Evolutionary conservation across 306 rosid species (phyloP), one percentile per base, ranked within the genome.

Genomic region (Ochetophila trinervis): DNA sequence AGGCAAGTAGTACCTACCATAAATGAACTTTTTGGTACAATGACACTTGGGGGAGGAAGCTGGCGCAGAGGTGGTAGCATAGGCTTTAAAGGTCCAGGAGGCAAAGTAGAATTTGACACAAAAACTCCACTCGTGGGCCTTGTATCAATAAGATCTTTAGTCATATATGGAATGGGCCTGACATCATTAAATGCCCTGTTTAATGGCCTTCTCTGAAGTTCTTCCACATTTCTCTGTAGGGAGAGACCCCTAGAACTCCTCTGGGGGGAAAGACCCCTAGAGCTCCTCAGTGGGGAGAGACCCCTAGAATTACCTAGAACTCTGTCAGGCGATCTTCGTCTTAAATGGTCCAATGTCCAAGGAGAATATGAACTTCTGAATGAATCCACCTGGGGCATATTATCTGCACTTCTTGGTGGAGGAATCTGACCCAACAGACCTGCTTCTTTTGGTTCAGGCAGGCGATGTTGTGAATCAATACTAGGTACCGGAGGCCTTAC

Each of bases 281-380:
- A 74, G 32, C 32, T 64, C 71, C 79, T 80, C 40, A 42, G 80
- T 19, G 84, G 74, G 50, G 88, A 71, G 62, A 24, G 60, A 63
- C 23, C 81, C 59, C 85, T 80, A 27, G 78, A 77, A 47, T 77
- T 53, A 52, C 67, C 69, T 61, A 56, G 63, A 64, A 65, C 55
- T 58, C 77, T 78, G 76, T 79, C 71, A 44, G 87, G 75, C 48
- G 79, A 81, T 82, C 91, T 69, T 85, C 70, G 78, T 68, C 91
- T 84, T 40, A 81, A 63, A 78, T 78, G 93, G 67, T 90, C 96
- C 68, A 78, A 69, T 21, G 87, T 78, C 96, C 96, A 90, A 47
- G 97, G 73, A 22, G 97, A 87, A 79, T 82, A 87, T 59, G 96
- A 70, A 67, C 77, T 79, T 76, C 91, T 83, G 79, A 74, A 65